A percentile compares a stretch with the other conserved stretches of the same genome.
phyloP scores from a whole-genome alignment of 164 flowering plant species.

The Dillenia suffruticosa region DNA sequence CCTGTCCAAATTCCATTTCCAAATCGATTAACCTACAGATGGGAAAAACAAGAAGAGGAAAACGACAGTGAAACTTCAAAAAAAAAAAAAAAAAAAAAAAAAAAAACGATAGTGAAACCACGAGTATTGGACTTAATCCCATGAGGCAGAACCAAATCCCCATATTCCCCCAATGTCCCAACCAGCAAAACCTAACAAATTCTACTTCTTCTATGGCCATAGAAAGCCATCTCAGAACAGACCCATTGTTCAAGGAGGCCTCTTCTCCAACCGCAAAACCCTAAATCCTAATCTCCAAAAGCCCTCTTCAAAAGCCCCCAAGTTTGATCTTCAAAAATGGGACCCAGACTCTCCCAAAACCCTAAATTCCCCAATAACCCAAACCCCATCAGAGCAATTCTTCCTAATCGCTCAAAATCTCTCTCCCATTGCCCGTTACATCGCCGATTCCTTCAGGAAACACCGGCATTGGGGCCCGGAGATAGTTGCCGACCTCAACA shows the following conservation, averaged over 20 bases:
- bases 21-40: too few species aligned
- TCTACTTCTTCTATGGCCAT: conserved; percentile 84
- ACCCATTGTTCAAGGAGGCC: conserved; percentile 75
- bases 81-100: too few species aligned
- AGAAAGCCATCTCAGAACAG: conserved; percentile 77
- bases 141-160: neutral
- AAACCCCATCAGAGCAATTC: conserved; percentile 42
- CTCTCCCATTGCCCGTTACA: conserved; percentile 89
- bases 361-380: conserved; percentile 13
- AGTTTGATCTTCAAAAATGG: conserved; percentile 63
- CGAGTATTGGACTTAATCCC: too few species aligned
- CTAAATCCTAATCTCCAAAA: conserved; percentile 16
- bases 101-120: too few species aligned
- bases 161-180: conserved; percentile 10
- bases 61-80: too few species aligned
- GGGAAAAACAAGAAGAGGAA: too few species aligned
- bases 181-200: conserved; percentile 16
- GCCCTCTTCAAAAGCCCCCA: conserved; percentile 12
- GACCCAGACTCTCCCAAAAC: conserved; percentile 42
- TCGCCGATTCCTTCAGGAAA: conserved; percentile 73
- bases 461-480: conserved; percentile 61
- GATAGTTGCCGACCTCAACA: conserved; percentile 54
- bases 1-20: too few species aligned
- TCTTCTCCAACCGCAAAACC: conserved; percentile 71
- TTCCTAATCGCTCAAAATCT: conserved; percentile 44